Conservation (phyloP, 2,329 filamentous ascomycete species). For the Aspergillus ibericus region DNA sequence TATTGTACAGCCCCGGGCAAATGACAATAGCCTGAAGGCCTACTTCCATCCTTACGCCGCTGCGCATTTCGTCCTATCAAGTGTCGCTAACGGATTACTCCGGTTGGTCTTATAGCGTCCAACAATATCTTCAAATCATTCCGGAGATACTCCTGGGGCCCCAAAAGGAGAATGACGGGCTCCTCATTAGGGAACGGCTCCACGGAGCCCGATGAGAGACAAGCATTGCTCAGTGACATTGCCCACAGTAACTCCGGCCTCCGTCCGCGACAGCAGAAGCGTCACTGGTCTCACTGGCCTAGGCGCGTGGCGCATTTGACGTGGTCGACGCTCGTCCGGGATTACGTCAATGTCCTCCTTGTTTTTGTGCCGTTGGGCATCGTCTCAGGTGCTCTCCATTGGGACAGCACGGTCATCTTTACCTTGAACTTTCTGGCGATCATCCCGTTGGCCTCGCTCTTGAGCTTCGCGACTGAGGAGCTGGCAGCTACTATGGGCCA, state of each 20-base stretch:
- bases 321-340: conserved; percentile 47
- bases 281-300: conserved; percentile 44
- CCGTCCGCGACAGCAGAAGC: conserved; percentile 31
- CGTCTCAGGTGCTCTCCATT: conserved; percentile 59
- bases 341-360: conserved; percentile 61
- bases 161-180: conserved; percentile 31
- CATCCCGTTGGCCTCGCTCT: conserved; percentile 60
- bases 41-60: background rate
- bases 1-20: conserved; percentile 1
- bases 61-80: background rate
- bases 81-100: conserved; percentile 12
- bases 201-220: conserved; percentile 35
- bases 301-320: conserved; percentile 40
- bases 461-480: conserved; percentile 66
- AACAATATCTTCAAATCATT: conserved; percentile 30
- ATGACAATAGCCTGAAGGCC: background rate
- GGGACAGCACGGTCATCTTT: conserved; percentile 61
- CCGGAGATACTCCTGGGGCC: conserved; percentile 32
- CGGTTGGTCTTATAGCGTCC: conserved; percentile 21
- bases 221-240: conserved; percentile 30
- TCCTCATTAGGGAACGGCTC: conserved; percentile 30
- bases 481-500: conserved; percentile 61
- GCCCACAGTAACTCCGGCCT: conserved; percentile 22
- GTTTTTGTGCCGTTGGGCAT: conserved; percentile 67
- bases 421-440: conserved; percentile 65